Evolutionary conservation across 257 asterid genomes (phyloP), one percentile per base, ranked within the genome.

Genomic region (Solanum lignicaule): DNA sequence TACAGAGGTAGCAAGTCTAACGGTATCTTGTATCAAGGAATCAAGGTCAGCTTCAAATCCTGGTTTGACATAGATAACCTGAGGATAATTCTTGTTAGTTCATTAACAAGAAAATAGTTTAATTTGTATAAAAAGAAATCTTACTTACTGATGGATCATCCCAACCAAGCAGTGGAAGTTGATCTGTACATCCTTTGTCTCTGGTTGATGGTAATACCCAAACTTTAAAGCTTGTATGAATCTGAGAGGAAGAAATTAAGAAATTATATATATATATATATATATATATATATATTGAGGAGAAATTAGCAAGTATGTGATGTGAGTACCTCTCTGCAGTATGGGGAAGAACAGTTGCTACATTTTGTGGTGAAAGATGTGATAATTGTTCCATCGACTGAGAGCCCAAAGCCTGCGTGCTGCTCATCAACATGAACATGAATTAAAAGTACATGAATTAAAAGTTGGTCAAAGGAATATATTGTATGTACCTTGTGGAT

Each of bases 41-140:
- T 95, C 98, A 12, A 96, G 95, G 74, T 94, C 92, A 32, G 98
- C 98, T 86, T 95, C 98, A 41, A 84, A 89, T 88, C 98, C 98
- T 6, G 99, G 98, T 85, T 91, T 96, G 88, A 95, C 99, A 86
- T 94, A 96, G 46, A 96, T 94, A 62, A 96, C 99, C 99, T 96
- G 95, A 25, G 78, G 58, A 76, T 76, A 38, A 27, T 25, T 3
- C 7, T 78, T 27, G 4, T 41, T 79, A 16, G 65, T 79, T 79
- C 38, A 78, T 78, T 9, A 23, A 33, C 82, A 73, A 35, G 18
- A 33, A 13, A 32, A 18, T 16, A 18, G 6, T 16, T 6, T 41
- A 25, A 14, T 41, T n/a, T 25, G 25, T 41, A 46, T 55, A 23
- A 55, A 66, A 66, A 69, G 20, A 15, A 29, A 27, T 88, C 91